phyloP scores from a whole-genome alignment of 371 early-diverging fungal genomes.

The Entomophthora muscae region DNA sequence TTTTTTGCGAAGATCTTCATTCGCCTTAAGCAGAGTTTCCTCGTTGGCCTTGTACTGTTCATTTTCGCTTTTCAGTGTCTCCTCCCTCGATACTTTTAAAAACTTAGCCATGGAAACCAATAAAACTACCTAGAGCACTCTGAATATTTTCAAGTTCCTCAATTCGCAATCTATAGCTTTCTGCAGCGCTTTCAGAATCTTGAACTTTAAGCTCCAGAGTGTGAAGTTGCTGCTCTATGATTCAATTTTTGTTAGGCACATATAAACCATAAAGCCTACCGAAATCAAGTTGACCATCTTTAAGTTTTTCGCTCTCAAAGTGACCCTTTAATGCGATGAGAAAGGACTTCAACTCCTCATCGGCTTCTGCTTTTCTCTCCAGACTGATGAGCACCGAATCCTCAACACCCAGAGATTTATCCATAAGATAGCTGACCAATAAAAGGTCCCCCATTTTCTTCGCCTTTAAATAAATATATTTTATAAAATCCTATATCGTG shows the following conservation, averaged over 20 bases:
- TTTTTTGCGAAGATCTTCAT: not conserved
- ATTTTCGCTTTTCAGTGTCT: not conserved
- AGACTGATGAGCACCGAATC: not conserved
- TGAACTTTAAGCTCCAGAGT: not conserved
- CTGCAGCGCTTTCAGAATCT: not conserved
- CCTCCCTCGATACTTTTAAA: not conserved
- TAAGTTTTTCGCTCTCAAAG: not conserved
- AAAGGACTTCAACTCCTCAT: not conserved
- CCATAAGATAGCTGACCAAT: not conserved
- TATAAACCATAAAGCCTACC: not conserved
- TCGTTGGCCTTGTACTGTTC: not conserved
- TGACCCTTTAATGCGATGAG: not conserved
- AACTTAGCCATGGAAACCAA: not conserved
- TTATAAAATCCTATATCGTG: too few relatives aligned
- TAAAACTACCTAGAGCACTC: not conserved
- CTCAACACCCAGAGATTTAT: not conserved
- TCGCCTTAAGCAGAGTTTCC: not conserved
- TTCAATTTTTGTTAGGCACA: too few relatives aligned
- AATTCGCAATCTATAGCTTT: not conserved
- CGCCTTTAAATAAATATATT: too few relatives aligned
- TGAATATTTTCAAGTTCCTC: not conserved
- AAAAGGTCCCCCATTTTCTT: not conserved
- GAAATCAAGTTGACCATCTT: not conserved
- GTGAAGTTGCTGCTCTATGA: not conserved
- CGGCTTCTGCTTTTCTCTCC: not conserved